Evolutionary conservation across 129 eudicot species (phyloP).

Genomic region (Ambrosia trifida): DNA sequence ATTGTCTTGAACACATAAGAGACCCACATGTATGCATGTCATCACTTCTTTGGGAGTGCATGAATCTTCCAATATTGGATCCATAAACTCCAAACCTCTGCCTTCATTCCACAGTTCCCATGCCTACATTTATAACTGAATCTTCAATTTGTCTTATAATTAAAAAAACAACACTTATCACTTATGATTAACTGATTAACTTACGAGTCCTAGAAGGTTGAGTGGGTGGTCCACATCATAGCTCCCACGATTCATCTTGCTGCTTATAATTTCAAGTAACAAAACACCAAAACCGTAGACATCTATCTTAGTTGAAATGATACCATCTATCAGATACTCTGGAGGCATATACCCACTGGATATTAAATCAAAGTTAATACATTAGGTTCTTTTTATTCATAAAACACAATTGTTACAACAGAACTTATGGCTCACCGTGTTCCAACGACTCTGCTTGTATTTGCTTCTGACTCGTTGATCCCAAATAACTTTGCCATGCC

Average conservation of each 20-base stretch:
- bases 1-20: constrained; percentile 37
- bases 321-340: constrained; percentile 33
- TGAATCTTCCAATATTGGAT: constrained; percentile 26
- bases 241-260: constrained; percentile 28
- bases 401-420: not conserved
- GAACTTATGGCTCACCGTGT: constrained; percentile 27
- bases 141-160: not conserved
- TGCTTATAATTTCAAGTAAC: constrained; percentile 36
- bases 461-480: constrained; percentile 29
- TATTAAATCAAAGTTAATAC: constrained; percentile 8
- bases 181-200: no score
- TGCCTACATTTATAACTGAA: constrained; percentile 19
- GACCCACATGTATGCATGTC: constrained; percentile 43
- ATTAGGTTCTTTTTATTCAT: not conserved
- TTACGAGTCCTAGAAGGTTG: constrained; percentile 33
- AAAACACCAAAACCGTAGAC: constrained; percentile 35
- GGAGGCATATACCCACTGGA: constrained; percentile 38
- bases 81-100: constrained; percentile 36
- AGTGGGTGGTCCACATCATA: constrained; percentile 32
- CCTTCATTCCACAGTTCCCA: constrained; percentile 41
- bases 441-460: constrained; percentile 37
- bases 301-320: constrained; percentile 27
- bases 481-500: constrained; percentile 38
- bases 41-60: constrained; percentile 29
- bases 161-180: not conserved